Evolutionary conservation across 345 rosid species (phyloP).

Genomic region (Dipteronia dyeriana): DNA sequence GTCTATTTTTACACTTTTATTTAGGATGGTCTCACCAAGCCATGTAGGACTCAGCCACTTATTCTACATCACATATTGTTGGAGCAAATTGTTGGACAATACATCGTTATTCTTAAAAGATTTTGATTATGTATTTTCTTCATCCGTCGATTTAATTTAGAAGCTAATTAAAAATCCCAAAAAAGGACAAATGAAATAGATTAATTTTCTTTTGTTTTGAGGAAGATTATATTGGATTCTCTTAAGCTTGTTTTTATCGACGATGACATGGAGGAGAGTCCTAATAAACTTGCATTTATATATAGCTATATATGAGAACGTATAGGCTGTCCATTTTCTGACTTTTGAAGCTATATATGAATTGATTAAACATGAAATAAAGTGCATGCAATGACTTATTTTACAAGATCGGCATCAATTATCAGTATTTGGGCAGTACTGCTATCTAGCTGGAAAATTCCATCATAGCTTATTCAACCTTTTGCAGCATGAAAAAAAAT

Average conservation of each 20-base stretch:
- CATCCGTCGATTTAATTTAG: conserved; percentile 24
- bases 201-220: conserved; percentile 14
- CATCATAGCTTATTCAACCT: conserved; percentile 1
- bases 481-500: conserved; percentile 1
- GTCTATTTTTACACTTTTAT: too few relatives aligned
- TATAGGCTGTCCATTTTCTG: conserved; percentile 3
- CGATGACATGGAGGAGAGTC: background rate
- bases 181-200: conserved; percentile 9
- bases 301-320: background rate
- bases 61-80: too few relatives aligned
- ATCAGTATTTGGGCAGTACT: background rate
- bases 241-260: conserved; percentile 2
- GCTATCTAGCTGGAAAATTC: background rate
- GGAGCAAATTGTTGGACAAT: too few relatives aligned
- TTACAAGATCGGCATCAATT: background rate
- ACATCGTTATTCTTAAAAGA: too few relatives aligned
- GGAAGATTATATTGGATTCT: conserved; percentile 1
- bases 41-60: too few relatives aligned
- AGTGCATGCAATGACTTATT: conserved; percentile 21
- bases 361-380: conserved; percentile 24
- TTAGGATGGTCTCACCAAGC: too few relatives aligned
- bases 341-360: conserved; percentile 18
- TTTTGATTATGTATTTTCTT: too few relatives aligned
- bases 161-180: conserved; percentile 28
- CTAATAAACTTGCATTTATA: background rate